Evolutionary conservation across 352 stramenopile species (phyloP).

Genomic region (Pelagophyceae sp.): DNA sequence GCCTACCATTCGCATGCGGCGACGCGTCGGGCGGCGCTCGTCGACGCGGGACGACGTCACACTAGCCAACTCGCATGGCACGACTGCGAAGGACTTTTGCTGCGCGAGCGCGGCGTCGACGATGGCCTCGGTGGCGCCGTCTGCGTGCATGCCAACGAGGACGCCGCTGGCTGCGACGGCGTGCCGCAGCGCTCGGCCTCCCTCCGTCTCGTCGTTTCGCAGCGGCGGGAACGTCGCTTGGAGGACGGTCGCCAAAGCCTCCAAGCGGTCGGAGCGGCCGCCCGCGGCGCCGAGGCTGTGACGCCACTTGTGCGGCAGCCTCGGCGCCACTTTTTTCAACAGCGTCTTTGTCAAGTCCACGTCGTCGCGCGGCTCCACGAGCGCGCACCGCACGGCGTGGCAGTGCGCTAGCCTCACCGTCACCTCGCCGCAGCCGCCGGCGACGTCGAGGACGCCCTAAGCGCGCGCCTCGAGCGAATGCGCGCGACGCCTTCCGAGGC

Average conservation of each 20-base stretch:
- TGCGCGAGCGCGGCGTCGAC: slow-evolving; percentile 74
- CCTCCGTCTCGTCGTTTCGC: background rate
- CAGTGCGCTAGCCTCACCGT: slow-evolving; percentile 46
- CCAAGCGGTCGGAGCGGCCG: background rate
- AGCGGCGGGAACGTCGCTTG: background rate
- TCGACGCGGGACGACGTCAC: too few relatives aligned
- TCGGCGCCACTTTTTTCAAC: background rate
- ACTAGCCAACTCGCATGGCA: too few relatives aligned
- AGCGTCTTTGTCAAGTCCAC: background rate
- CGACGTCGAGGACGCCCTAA: slow-evolving; percentile 47
- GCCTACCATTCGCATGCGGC: too few relatives aligned
- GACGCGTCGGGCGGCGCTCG: too few relatives aligned
- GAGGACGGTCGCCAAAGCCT: background rate
- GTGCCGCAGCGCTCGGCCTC: background rate
- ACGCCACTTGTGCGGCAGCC: background rate
- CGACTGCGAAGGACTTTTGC: slow-evolving; percentile 83
- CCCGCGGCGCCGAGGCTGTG: background rate
- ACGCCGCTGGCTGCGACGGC: slow-evolving; percentile 29
- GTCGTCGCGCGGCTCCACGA: slow-evolving; percentile 47
- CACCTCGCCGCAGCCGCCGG: slow-evolving; percentile 54
- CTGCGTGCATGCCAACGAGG: slow-evolving; percentile 82
- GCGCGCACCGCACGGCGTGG: slow-evolving; percentile 40
- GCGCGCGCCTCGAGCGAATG: too few relatives aligned
- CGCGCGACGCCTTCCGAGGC: too few relatives aligned
- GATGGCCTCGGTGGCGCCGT: slow-evolving; percentile 86